Conservation (phyloP, 148 eudicot species). For the Heliamphora exappendiculata region DNA sequence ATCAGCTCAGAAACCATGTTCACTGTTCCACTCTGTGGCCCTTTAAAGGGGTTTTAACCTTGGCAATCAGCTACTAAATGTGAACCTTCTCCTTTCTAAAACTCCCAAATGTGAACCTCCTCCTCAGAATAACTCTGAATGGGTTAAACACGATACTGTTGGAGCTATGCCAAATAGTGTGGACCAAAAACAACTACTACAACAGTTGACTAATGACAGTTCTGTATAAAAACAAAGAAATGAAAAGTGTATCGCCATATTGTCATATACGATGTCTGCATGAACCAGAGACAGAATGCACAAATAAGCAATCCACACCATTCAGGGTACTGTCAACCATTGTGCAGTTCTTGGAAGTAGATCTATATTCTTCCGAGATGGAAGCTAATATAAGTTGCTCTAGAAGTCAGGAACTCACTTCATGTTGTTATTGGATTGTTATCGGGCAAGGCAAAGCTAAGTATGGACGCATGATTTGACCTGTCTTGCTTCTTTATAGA, state of each 20-base stretch:
- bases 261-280: neutral
- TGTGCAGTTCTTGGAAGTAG: neutral
- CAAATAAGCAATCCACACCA: neutral
- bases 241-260: neutral
- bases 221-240: neutral
- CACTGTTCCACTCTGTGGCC: neutral
- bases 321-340: neutral
- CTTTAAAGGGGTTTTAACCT: neutral
- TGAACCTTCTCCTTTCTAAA: neutral
- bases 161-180: neutral
- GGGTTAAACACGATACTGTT: neutral
- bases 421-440: neutral
- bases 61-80: neutral
- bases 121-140: neutral
- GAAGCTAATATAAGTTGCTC: neutral
- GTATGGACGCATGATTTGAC: neutral
- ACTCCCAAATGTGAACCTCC: neutral
- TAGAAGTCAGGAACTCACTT: neutral
- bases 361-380: neutral
- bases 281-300: neutral
- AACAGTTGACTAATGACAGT: neutral
- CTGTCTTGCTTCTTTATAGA: neutral
- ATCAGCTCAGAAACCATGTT: neutral
- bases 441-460: neutral
- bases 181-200: neutral